Percentiles rank a stretch among this genome's conserved stretches.
Conservation (phyloP, 495 filamentous ascomycete genomes). For the Lepidopterella palustris region DNA sequence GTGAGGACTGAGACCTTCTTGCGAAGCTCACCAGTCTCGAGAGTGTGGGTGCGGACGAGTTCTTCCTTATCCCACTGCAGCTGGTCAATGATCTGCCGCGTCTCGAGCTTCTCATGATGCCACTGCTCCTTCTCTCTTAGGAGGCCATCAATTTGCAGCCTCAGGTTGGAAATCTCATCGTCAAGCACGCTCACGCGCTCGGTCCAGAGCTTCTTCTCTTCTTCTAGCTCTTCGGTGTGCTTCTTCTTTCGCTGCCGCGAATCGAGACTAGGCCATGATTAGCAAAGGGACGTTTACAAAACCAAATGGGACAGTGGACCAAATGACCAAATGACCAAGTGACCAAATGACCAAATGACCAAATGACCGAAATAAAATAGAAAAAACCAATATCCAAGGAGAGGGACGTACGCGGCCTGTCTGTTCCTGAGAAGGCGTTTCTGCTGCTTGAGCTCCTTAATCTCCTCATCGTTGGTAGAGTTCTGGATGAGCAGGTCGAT, state of each 20-base stretch:
- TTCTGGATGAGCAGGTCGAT: conserved; percentile 89
- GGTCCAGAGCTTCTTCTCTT: conserved; percentile 88
- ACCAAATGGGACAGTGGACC: conserved; percentile 20
- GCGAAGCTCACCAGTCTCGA: conserved; percentile 89
- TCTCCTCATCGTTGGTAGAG: conserved; percentile 84
- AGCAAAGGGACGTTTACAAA: conserved; percentile 38
- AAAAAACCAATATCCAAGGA: conserved; percentile 30
- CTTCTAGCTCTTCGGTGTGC: conserved; percentile 93
- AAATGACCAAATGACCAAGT: conserved; percentile 18
- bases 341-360: conserved; percentile 23
- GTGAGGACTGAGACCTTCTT: conserved; percentile 89
- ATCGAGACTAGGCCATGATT: conserved; percentile 62
- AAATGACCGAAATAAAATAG: no score
- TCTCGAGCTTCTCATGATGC: conserved; percentile 59
- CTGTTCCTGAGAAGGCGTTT: conserved; percentile 92
- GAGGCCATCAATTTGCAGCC: conserved; percentile 52
- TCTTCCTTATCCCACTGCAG: conserved; percentile 86
- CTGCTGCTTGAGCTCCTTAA: conserved; percentile 98
- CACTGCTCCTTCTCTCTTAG: conserved; percentile 62
- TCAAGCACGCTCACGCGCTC: conserved; percentile 68
- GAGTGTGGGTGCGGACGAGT: conserved; percentile 78
- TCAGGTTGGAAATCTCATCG: conserved; percentile 59
- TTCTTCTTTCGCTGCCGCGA: conserved; percentile 98
- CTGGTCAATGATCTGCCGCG: conserved; percentile 66
- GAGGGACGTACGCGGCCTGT: conserved; percentile 75